Conservation (phyloP, 352 stramenopile species). For the Phytophthora syringae region DNA sequence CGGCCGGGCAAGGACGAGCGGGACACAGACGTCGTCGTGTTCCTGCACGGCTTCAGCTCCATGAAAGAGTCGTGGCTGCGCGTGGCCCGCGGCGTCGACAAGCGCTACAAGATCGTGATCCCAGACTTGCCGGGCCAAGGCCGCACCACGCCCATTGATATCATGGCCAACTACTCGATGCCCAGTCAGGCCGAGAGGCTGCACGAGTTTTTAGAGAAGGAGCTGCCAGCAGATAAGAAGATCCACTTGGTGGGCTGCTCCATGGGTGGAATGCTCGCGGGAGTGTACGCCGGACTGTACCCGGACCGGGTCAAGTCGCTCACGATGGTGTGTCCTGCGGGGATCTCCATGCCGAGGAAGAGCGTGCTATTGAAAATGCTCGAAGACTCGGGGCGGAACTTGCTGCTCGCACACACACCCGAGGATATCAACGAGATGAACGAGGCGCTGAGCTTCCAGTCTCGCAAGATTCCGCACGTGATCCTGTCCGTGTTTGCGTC, state of each 20-base stretch:
- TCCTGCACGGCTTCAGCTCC: slow-evolving; percentile 78
- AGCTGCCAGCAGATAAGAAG: slow-evolving; percentile 54
- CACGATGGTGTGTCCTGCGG: slow-evolving; percentile 79
- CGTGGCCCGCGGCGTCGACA: slow-evolving; percentile 57
- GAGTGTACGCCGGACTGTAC: slow-evolving; percentile 72
- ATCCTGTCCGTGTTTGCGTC: slow-evolving; percentile 44
- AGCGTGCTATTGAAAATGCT: slow-evolving; percentile 64
- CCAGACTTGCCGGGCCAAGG: slow-evolving; percentile 77
- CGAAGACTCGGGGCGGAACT: slow-evolving; percentile 66
- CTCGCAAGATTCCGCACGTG: slow-evolving; percentile 39
- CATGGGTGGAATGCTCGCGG: slow-evolving; percentile 81
- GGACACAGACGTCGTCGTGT: slow-evolving; percentile 59
- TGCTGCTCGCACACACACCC: slow-evolving; percentile 63
- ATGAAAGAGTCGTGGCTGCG: slow-evolving; percentile 74
- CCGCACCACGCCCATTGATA: slow-evolving; percentile 56
- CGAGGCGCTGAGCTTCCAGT: slow-evolving; percentile 45
- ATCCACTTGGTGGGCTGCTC: slow-evolving; percentile 79
- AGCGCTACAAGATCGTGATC: slow-evolving; percentile 62
- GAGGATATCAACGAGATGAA: slow-evolving; percentile 73
- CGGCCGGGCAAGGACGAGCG: slow-evolving; percentile 46
- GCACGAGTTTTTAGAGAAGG: slow-evolving; percentile 62
- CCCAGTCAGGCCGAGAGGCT: slow-evolving; percentile 59
- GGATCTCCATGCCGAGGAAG: slow-evolving; percentile 71
- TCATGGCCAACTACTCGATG: slow-evolving; percentile 54
- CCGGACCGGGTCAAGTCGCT: slow-evolving; percentile 60